Base-by-base conservation (phyloP, 495 filamentous ascomycete species). In the Physcia stellaris region DNA sequence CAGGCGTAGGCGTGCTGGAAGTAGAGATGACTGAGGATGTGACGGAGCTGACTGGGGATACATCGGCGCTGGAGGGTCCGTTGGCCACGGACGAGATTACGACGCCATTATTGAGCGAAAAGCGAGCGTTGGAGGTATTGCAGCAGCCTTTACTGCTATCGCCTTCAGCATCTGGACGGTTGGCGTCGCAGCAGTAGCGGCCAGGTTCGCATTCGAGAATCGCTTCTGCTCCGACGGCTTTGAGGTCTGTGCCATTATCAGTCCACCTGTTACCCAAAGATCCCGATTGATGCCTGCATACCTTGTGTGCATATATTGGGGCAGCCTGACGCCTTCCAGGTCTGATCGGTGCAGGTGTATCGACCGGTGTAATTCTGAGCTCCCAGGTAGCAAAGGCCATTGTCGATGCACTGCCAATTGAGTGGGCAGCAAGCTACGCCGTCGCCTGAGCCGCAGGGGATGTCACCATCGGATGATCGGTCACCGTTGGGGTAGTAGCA, bases 401-500 rank as follows among this genome's bases (percentile, higher is more conserved):
- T 51, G 45, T 36, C 37, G 1, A 43, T 37, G 32, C 45, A 51
- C 15, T 39, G 18, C 48, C 45, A 48, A 17, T 39, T 37, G 6
- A 32, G 20, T 18, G 48, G 48, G 35, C 48, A 51, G 28, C 48
- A 51, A 18, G 45, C 45, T 26, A 31, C 45, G 11, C 45, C 41
- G 20, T 39, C 45, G 3, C 37, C 42, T 4, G 29, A 40, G 22
- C 22, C 31, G 34, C 48, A 51, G 12, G 48, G 48, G 15, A 34
- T 38, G n/a, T 39, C 30, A 22, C 32, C 24, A 4, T 16, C 22
- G 6, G 47, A 46, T n/a, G n/a, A n/a, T 7, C 23, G n/a, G 11
- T 45, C 35, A 21, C 48, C 48, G 21, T 51, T 48, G 4, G 48
- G 48, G 18, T 47, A 47, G 32, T 47, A 51, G 24, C 48, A 51